Base-by-base conservation (phyloP, 176 grass and related monocot species). In the Raddia distichophylla region DNA sequence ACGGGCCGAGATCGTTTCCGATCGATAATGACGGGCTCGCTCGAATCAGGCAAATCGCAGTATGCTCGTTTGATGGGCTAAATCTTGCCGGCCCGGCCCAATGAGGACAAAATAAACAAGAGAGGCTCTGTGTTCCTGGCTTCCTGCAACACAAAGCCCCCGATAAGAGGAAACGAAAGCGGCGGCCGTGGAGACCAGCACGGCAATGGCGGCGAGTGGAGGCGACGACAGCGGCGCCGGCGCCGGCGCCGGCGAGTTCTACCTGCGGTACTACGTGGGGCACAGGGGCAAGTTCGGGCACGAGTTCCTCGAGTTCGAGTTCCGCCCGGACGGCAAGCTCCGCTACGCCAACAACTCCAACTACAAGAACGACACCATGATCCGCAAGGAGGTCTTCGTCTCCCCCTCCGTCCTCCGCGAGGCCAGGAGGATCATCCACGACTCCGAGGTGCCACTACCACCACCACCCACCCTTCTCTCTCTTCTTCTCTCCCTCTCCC, bases 311-410 rank as follows among this genome's bases (percentile, higher is more conserved):
- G 96, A 99, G 81, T 99, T 99, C 93, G 96, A 99, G 90, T 99
- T 99, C 82, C 96, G 96, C 17, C 96, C 96, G 63, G 93, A 99
- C 80, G 96, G 96, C 79, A 95, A 95, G 84, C 96, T 99, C 45
- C 92, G 92, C 62, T 99, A 99, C 89, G 96, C 93, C 71, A 99
- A 99, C 82, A 99, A 99, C 92, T 99, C 96, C 80, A 99, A 99
- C 89, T 99, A 95, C 91, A 99, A 99, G 87, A 99, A 99, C 77
- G 97, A 99, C 85, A 99, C 93, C 82, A 99, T 99, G 97, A 99
- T 99, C 80, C 97, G 97, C 76, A 99, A 96, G 91, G 97, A 99
- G 89, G 93, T 99, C 72, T 99, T 99, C 87, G 89, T 99, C 72
- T 91, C 89, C 67, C 93, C 89, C 40, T 94, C 88, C 62, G 96